Evolutionary conservation across 73 alveolate species (phyloP).

Genomic region (Tetrahymena thermophila): DNA sequence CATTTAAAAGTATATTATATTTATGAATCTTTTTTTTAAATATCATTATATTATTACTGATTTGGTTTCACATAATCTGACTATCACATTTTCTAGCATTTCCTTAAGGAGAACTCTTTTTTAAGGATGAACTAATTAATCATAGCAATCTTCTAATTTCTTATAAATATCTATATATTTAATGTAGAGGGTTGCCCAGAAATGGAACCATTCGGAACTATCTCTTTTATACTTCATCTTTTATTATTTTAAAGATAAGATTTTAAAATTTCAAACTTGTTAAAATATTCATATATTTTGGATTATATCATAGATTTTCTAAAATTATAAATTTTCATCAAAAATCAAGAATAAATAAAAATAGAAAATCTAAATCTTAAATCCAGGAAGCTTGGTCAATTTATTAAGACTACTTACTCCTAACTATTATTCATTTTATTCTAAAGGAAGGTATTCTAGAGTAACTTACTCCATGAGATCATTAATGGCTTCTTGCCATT

Average conservation of each 20-base stretch:
- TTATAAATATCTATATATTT: slow-evolving; percentile 91
- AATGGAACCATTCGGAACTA: slow-evolving; percentile 71
- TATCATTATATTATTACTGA: slow-evolving; percentile 70
- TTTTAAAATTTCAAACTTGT: background rate
- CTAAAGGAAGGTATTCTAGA: slow-evolving; percentile 9
- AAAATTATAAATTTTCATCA: background rate
- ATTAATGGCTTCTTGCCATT: slow-evolving; percentile 81
- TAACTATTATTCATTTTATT: slow-evolving; percentile 51
- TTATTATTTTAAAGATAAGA: slow-evolving; percentile 17
- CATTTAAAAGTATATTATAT: background rate
- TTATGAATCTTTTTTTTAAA: slow-evolving; percentile 25
- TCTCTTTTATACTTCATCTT: slow-evolving; percentile 38
- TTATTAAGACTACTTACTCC: slow-evolving; percentile 45
- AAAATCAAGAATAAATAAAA: background rate
- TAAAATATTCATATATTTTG: background rate
- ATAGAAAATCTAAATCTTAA: background rate
- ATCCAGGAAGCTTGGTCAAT: slow-evolving; percentile 11
- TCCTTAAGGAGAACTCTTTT: slow-evolving; percentile 90
- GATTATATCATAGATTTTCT: background rate
- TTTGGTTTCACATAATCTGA: slow-evolving; percentile 84
- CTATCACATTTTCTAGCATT: slow-evolving; percentile 77
- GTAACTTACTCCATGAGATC: slow-evolving; percentile 75
- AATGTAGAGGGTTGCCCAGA: slow-evolving; percentile 91
- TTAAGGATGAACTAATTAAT: slow-evolving; percentile 97
- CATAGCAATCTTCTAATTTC: slow-evolving; percentile 97